Percentiles rank a stretch among this genome's conserved stretches.
phyloP scores from a whole-genome alignment of 1,284 basidiomycete genomes.

The Cerioporus squamosus region DNA sequence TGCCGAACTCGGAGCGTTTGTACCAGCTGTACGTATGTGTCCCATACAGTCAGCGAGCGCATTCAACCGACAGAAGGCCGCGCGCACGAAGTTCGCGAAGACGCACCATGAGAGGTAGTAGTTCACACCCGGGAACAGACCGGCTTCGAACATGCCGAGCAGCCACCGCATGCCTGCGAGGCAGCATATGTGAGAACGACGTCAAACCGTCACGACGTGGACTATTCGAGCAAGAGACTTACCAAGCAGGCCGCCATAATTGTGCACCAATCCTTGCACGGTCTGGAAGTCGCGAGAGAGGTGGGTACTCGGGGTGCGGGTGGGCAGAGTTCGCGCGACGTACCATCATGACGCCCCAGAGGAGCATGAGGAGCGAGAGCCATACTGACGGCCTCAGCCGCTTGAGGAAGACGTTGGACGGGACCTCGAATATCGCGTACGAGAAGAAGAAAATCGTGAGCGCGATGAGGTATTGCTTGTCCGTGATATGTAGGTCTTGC shows the following conservation, averaged over 20 bases:
- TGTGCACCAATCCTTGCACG: constrained; percentile 67
- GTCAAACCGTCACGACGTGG: background rate
- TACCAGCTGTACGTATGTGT: constrained; percentile 35
- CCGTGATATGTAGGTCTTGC: constrained; percentile 55
- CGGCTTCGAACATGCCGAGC: constrained; percentile 74
- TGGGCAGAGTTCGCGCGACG: constrained; percentile 1
- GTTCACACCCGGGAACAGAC: constrained; percentile 68
- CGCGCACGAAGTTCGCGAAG: constrained; percentile 4
- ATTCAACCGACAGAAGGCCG: constrained; percentile 7
- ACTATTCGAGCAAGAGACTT: constrained; percentile 23
- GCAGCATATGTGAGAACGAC: background rate
- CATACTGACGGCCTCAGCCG: constrained; percentile 69
- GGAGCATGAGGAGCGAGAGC: constrained; percentile 65
- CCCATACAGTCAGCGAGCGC: background rate
- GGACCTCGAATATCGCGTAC: constrained; percentile 71
- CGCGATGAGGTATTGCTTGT: constrained; percentile 66
- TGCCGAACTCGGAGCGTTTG: constrained; percentile 70
- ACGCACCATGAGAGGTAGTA: constrained; percentile 71
- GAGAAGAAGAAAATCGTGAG: constrained; percentile 71
- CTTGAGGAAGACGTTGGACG: constrained; percentile 74
- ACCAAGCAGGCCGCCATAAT: constrained; percentile 70
- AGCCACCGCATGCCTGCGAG: constrained; percentile 62
- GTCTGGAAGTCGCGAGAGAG: constrained; percentile 45
- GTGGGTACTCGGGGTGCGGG: background rate
- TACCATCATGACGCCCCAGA: constrained; percentile 79